These are phyloP conservation scores for Globisporangium emineosum DNA, from an alignment of 352 stramenopile genomes.

Conservation along the genomic window DNA sequence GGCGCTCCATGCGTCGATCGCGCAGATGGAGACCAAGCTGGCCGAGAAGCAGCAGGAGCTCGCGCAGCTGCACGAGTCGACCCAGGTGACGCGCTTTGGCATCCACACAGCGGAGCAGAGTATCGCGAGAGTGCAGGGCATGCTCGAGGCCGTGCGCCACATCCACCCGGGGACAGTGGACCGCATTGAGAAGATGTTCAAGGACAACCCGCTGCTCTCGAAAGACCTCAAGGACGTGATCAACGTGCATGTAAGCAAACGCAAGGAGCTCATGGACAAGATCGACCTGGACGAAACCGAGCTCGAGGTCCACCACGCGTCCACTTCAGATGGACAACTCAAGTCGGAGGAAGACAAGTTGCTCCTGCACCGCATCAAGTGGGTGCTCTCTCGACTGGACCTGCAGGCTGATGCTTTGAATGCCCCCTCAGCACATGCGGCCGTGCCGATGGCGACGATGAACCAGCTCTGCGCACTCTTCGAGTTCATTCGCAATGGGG, in stretches of 20 bases:
- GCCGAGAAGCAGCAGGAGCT: slow-evolving; percentile 68
- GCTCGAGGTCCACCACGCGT: slow-evolving; percentile 46
- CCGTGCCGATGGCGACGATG: slow-evolving; percentile 27
- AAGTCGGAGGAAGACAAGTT: slow-evolving; percentile 43
- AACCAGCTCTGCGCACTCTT: slow-evolving; percentile 71
- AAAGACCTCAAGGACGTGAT: slow-evolving; percentile 64
- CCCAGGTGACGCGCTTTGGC: slow-evolving; percentile 61
- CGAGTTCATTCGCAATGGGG: slow-evolving; percentile 66
- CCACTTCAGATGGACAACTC: not conserved
- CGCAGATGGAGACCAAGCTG: slow-evolving; percentile 51
- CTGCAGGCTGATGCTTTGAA: slow-evolving; percentile 24
- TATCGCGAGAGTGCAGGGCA: slow-evolving; percentile 63
- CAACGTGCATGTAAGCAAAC: slow-evolving; percentile 42
- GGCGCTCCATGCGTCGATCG: slow-evolving; percentile 51
- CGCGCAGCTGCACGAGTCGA: slow-evolving; percentile 48
- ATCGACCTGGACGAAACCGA: slow-evolving; percentile 57
- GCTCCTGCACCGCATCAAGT: slow-evolving; percentile 72
- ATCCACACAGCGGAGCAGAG: slow-evolving; percentile 72
- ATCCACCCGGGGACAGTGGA: slow-evolving; percentile 68
- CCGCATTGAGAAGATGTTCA: slow-evolving; percentile 66
- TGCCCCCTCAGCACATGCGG: not conserved
- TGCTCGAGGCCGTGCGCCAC: slow-evolving; percentile 65
- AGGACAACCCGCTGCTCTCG: slow-evolving; percentile 60
- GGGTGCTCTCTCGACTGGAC: slow-evolving; percentile 69
- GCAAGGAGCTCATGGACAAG: slow-evolving; percentile 42